A percentile compares a stretch with the other conserved stretches of the same genome.
phyloP scores from a whole-genome alignment of 495 filamentous ascomycete species.

The Penicillium dipodomyicola region DNA sequence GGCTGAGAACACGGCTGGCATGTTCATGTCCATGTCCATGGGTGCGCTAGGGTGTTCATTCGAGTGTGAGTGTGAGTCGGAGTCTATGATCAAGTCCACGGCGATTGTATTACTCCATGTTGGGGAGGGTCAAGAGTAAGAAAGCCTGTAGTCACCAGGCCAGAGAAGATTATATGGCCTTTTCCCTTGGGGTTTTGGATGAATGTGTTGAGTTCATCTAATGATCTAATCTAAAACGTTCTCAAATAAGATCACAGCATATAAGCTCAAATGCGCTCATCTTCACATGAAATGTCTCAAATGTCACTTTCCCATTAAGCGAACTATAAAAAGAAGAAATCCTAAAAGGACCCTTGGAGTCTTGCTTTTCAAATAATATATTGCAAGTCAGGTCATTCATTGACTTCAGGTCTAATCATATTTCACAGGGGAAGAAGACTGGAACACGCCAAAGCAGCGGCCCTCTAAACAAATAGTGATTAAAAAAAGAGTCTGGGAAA shows the following conservation, averaged over 20 bases:
- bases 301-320: neutral
- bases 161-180: neutral
- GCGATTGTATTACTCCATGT: neutral
- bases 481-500: conserved; percentile 20
- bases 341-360: neutral
- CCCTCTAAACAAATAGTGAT: conserved; percentile 21
- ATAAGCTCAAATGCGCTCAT: conserved; percentile 2
- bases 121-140: neutral
- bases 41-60: neutral
- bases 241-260: neutral
- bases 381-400: conserved; percentile 18
- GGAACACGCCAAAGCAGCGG: conserved; percentile 14
- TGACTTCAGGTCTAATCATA: conserved; percentile 30
- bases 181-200: neutral
- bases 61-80: neutral
- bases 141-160: neutral
- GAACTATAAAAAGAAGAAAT: neutral
- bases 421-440: conserved; percentile 25
- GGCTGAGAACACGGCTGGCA: conserved; percentile 18
- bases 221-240: neutral
- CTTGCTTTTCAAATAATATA: conserved; percentile 7
- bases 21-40: conserved; percentile 13
- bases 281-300: conserved; percentile 3
- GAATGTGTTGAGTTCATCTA: neutral
- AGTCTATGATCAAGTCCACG: neutral